Evolutionary conservation across 1,139 yeast genomes (phyloP), one percentile per base, ranked within the genome.

Genomic region (Suhomyces chickasaworum): DNA sequence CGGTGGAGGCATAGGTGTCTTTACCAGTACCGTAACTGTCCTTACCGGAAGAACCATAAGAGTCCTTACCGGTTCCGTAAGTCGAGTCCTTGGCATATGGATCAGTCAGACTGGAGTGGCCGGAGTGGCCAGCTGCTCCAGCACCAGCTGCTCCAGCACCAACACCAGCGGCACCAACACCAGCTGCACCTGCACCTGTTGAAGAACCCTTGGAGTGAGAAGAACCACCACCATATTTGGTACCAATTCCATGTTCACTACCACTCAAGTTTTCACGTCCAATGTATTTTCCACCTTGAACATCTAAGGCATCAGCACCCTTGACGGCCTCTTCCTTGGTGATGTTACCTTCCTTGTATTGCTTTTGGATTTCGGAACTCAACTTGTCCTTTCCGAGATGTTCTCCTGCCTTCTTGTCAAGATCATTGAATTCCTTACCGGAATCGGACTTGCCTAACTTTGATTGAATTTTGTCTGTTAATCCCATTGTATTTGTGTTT

Each of bases 191-290:
- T 37, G 48, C 49, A 31, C 44, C 38, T 17, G 51, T 42, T 18
- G 46, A 52, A 10, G 44, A 34, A n/a, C 36, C 37, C 2, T 32
- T 29, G 13, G 21, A 13, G 12, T 20, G 15, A n/a, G 40, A 22
- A 25, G 52, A 48, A 16, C 57, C 60, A 23, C 63, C 63, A 22
- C 50, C 48, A 20, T 44, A 52, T 46, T 59, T 60, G 41, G 61
- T 49, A 21, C 71, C 71, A 40, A 63, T 57, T 29, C 71, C 72
- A n/a, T 52, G 46, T 17, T 65, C 68, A 17, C 62, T 53, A 16
- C 71, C 72, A 31, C 66, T 60, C 31, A 65, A 39, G 52, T 64
- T 64, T 17, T 65, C 70, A 41, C 56, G 64, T 29, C 71, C 71
- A 25, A 58, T 40, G 31, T 52, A 53, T 43, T 59, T 39, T 27